Percentiles rank a stretch among this genome's conserved stretches.
phyloP scores from a whole-genome alignment of 139 green algal genomes.

The Pedinophyceae sp. region DNA sequence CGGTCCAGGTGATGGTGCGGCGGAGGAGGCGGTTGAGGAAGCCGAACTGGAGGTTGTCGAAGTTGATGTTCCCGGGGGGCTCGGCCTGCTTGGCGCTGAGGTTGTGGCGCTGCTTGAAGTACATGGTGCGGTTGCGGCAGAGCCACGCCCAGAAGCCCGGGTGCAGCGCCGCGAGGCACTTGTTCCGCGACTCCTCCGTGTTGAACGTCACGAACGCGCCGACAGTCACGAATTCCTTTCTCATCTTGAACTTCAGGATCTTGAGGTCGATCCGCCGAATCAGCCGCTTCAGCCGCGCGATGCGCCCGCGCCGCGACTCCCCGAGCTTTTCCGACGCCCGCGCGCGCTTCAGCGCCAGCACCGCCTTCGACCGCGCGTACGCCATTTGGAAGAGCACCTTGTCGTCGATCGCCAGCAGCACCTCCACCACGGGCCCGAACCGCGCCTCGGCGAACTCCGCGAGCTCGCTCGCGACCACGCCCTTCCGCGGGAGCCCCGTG shows the following conservation, averaged over 20 bases:
- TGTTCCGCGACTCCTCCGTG: not conserved
- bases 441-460: not conserved
- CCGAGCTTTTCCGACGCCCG: not conserved
- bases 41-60: not conserved
- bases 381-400: not conserved
- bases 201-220: not conserved
- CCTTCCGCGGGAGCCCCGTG: not conserved
- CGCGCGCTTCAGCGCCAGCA: not conserved
- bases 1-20: not conserved
- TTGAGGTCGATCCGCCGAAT: not conserved
- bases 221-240: not conserved
- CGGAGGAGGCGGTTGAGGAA: not conserved
- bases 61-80: not conserved
- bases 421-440: not conserved
- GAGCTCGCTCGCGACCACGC: not conserved
- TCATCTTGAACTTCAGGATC: not conserved
- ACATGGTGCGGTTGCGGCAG: no score
- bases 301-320: no score
- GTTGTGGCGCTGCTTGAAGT: not conserved
- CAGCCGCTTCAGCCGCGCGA: not conserved
- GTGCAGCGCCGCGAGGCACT: not conserved
- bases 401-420: not conserved
- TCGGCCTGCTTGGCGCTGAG: not conserved
- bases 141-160: not conserved
- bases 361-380: not conserved